Evolutionary conservation across 106 monocot genomes (phyloP).

Genomic region (Phalaenopsis aphrodite): DNA sequence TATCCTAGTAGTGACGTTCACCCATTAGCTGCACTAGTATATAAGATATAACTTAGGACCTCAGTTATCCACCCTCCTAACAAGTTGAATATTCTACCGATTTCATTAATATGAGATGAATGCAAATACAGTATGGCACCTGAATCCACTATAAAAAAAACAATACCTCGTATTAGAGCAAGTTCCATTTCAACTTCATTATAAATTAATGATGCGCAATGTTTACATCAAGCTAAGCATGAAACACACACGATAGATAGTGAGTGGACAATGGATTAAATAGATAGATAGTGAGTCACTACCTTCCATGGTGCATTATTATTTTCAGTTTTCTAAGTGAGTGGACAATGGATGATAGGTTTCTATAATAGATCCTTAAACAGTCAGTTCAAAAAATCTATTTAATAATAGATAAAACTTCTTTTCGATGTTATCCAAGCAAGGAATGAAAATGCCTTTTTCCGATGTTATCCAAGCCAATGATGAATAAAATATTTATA

Average conservation of each 20-base stretch:
- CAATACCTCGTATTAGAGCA: background rate
- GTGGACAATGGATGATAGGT: background rate
- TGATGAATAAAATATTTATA: too few species aligned
- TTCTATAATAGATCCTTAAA: background rate
- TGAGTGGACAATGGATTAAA: background rate
- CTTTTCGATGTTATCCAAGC: background rate
- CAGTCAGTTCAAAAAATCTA: background rate
- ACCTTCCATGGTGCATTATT: background rate
- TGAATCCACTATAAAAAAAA: background rate
- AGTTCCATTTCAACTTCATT: background rate
- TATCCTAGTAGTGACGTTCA: background rate
- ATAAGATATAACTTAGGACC: background rate
- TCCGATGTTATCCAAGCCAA: too few species aligned
- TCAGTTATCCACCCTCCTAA: background rate
- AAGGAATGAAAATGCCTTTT: too few species aligned
- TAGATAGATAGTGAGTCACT: background rate
- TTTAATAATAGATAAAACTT: background rate
- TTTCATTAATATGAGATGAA: too few species aligned
- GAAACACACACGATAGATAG: background rate
- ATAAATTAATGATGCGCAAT: background rate
- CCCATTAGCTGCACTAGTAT: background rate
- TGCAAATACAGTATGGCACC: background rate
- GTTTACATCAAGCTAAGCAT: background rate
- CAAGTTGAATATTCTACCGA: background rate
- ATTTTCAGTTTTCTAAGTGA: background rate